phyloP scores from a whole-genome alignment of 2,329 filamentous ascomycete species.

The Cladosporium sp. region DNA sequence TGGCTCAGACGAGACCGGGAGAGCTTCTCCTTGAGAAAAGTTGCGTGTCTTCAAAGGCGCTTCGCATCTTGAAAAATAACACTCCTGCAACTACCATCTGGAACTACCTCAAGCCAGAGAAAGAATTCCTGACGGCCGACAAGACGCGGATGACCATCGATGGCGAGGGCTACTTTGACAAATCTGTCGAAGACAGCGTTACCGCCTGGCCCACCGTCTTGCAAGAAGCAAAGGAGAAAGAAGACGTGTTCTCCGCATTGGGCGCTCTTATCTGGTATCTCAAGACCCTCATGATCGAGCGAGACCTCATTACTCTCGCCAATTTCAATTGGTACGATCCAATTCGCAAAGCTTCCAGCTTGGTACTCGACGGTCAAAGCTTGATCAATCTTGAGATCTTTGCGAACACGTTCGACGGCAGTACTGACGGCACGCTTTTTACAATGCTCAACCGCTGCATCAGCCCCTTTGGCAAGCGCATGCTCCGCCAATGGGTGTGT shows the following conservation, averaged over 20 bases:
- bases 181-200: conserved; percentile 50
- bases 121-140: conserved; percentile 89
- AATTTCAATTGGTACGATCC: conserved; percentile 92
- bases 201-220: conserved; percentile 76
- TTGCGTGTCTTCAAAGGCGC: conserved; percentile 75
- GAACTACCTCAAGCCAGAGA: conserved; percentile 82
- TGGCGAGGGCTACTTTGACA: conserved; percentile 69
- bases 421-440: conserved; percentile 81
- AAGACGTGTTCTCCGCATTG: conserved; percentile 82
- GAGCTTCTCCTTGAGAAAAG: conserved; percentile 83
- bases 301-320: conserved; percentile 77
- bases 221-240: conserved; percentile 67
- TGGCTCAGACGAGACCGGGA: conserved; percentile 84
- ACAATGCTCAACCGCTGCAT: conserved; percentile 87
- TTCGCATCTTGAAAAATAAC: conserved; percentile 94
- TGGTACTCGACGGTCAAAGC: conserved; percentile 92
- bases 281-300: conserved; percentile 76
- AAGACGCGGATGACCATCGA: conserved; percentile 76
- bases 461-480: conserved; percentile 92
- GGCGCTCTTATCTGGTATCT: conserved; percentile 87
- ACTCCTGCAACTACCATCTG: conserved; percentile 88
- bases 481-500: conserved; percentile 95
- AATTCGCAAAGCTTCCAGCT: conserved; percentile 80
- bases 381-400: conserved; percentile 98
- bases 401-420: conserved; percentile 83